These are phyloP conservation scores for Colletotrichum kahawae DNA, from an alignment of 2,329 filamentous ascomycete species.

Conservation along the genomic window DNA sequence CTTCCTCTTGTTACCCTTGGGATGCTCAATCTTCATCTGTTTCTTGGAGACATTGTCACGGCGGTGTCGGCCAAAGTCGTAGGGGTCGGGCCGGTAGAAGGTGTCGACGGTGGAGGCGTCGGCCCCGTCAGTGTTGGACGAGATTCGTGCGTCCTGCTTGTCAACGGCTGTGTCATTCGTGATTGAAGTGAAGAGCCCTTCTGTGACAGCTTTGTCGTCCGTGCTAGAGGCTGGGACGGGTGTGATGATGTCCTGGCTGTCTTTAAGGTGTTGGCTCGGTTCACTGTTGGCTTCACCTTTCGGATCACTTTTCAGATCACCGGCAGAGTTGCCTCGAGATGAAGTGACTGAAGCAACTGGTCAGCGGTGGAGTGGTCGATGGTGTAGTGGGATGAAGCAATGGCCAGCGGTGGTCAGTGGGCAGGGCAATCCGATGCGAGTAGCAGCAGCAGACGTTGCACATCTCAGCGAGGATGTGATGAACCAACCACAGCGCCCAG, in stretches of 20 bases:
- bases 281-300: constrained; percentile 1
- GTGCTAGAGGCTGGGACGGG: constrained; percentile 2
- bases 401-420: constrained; percentile 10
- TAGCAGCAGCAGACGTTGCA: background rate
- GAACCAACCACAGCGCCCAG: background rate
- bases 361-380: background rate
- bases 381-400: constrained; percentile 1
- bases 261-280: background rate
- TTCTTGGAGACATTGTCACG: constrained; percentile 43
- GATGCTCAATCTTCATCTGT: constrained; percentile 54
- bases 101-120: constrained; percentile 11
- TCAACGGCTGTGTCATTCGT: background rate
- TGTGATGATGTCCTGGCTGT: background rate
- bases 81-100: constrained; percentile 34
- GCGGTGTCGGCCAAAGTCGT: constrained; percentile 45
- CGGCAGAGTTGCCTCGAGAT: constrained; percentile 7
- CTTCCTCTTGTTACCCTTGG: constrained; percentile 45
- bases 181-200: background rate
- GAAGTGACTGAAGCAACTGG: background rate
- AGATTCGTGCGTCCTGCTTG: background rate
- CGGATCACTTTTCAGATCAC: background rate
- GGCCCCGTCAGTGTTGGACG: background rate
- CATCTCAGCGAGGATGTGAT: constrained; percentile 11
- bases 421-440: constrained; percentile 18
- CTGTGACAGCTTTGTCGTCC: background rate